A percentile compares a stretch with the other conserved stretches of the same genome.
Evolutionary conservation across 2,329 filamentous ascomycete species (phyloP).

Genomic region (Colletotrichum caudatum): DNA sequence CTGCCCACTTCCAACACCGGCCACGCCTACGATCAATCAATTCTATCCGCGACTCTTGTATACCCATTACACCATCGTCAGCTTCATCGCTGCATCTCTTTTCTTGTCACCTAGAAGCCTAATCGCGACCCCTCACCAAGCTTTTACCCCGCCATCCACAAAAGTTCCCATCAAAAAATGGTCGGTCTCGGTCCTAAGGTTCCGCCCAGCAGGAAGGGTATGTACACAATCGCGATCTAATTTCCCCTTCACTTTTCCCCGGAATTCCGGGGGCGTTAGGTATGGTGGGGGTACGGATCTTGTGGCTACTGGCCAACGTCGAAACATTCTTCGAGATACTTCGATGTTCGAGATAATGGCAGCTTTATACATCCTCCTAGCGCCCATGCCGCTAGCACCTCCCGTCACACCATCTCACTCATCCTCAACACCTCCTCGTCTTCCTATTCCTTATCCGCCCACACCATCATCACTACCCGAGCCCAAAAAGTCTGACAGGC

Average conservation of each 20-base stretch:
- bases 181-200: slow-evolving; percentile 64
- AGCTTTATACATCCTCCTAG: slow-evolving; percentile 13
- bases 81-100: slow-evolving; percentile 6
- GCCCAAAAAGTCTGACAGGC: slow-evolving; percentile 4
- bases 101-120: slow-evolving; percentile 9
- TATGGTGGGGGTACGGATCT: slow-evolving; percentile 19
- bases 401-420: slow-evolving; percentile 30
- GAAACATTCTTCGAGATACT: slow-evolving; percentile 27
- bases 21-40: slow-evolving; percentile 1
- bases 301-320: slow-evolving; percentile 2
- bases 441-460: slow-evolving; percentile 18
- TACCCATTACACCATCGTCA: background rate
- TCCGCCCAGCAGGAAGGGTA: slow-evolving; percentile 74
- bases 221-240: slow-evolving; percentile 51
- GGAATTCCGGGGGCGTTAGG: background rate
- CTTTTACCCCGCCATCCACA: slow-evolving; percentile 48
- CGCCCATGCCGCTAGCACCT: slow-evolving; percentile 11
- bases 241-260: slow-evolving; percentile 24
- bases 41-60: slow-evolving; percentile 3
- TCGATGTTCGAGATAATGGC: slow-evolving; percentile 15
- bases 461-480: slow-evolving; percentile 22
- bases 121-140: slow-evolving; percentile 39
- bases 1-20: slow-evolving; percentile 9
- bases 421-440: slow-evolving; percentile 39
- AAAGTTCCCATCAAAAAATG: slow-evolving; percentile 55